Evolutionary conservation across 2,329 filamentous ascomycete species (phyloP), one percentile per base, ranked within the genome.

Genomic region (Colletotrichum noveboracense): DNA sequence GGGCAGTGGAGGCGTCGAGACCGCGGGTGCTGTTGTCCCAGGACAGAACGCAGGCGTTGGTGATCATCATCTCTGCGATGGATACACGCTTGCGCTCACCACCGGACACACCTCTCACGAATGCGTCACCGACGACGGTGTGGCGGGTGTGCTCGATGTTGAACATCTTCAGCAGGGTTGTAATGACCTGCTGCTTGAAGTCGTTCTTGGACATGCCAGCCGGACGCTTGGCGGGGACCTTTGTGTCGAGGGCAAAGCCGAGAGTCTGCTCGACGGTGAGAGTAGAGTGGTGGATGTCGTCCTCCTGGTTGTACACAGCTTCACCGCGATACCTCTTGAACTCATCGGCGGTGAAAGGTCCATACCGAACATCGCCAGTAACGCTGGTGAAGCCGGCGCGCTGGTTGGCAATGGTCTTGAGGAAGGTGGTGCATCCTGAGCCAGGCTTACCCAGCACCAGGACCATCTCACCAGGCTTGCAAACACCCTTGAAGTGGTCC

Each of bases 251-350:
- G 0, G 96, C 96, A 81, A 98, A 98, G 1, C 91, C 93, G 1
- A 98, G 89, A 0, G 96, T 98, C 82, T 98, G 95, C 70, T 94
- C 94, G 4, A 98, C 96, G 0, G 95, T 97, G 28, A 98, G 88
- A 0, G 95, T 97, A 0, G 96, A 91, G 79, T 96, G 93, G 79
- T 98, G 95, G 26, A 96, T 89, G 79, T 98, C 96, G 78, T 97
- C 95, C 83, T 96, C 94, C 79, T 94, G 92, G 80, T 95, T 96
- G 86, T 97, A 98, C 6, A 96, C 93, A 1, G 94, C 93, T 85
- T 98, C 95, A 66, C 95, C 95, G 34, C 95, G 91, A 82, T 95
- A 97, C 66, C 90, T 87, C 80, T 93, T 90, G 78, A 97, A 96
- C 65, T 94, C 92, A 24, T 92, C 86, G 18, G 92, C 89, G 6